Percentiles rank a stretch among this genome's conserved stretches.
These are phyloP conservation scores for Scytalidium sp. DNA, from an alignment of 2,329 filamentous ascomycete genomes.

Conservation along the genomic window DNA sequence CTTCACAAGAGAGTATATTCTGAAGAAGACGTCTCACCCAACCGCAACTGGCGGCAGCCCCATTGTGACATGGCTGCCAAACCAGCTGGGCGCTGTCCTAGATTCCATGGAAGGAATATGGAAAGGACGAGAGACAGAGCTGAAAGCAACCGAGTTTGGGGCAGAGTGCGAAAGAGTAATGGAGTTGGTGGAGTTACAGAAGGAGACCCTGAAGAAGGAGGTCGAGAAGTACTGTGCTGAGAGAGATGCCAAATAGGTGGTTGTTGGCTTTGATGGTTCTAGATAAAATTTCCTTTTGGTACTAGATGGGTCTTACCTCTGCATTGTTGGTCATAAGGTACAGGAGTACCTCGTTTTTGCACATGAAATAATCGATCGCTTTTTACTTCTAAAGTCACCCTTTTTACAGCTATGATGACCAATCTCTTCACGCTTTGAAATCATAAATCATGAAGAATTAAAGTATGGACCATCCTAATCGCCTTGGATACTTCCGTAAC, in stretches of 20 bases:
- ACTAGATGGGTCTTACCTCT: too few species aligned
- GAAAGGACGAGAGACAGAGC: conserved; percentile 27
- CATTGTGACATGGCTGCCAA: conserved; percentile 82
- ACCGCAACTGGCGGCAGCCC: conserved; percentile 79
- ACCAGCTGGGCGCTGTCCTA: conserved; percentile 74
- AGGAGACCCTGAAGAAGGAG: conserved; percentile 66
- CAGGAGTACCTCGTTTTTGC: too few species aligned
- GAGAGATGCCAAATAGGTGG: conserved; percentile 33
- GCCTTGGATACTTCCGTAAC: too few species aligned
- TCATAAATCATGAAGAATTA: too few species aligned
- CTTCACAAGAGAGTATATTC: conserved; percentile 80
- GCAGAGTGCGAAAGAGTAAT: conserved; percentile 57
- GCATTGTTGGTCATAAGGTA: not conserved
- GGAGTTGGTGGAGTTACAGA: conserved; percentile 62
- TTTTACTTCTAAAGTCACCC: too few species aligned
- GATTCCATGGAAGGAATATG: conserved; percentile 63
- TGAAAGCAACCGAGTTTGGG: conserved; percentile 11
- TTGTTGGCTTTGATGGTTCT: conserved; percentile 11
- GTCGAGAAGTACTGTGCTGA: conserved; percentile 72
- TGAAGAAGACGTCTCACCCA: conserved; percentile 73
- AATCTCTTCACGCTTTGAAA: too few species aligned
- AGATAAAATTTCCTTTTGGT: too few species aligned
- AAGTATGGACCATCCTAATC: too few species aligned
- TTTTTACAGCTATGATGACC: too few species aligned
- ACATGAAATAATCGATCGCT: too few species aligned